These are phyloP conservation scores for Aspergillus asperescens DNA, from an alignment of 495 filamentous ascomycete genomes.

Conservation along the genomic window DNA sequence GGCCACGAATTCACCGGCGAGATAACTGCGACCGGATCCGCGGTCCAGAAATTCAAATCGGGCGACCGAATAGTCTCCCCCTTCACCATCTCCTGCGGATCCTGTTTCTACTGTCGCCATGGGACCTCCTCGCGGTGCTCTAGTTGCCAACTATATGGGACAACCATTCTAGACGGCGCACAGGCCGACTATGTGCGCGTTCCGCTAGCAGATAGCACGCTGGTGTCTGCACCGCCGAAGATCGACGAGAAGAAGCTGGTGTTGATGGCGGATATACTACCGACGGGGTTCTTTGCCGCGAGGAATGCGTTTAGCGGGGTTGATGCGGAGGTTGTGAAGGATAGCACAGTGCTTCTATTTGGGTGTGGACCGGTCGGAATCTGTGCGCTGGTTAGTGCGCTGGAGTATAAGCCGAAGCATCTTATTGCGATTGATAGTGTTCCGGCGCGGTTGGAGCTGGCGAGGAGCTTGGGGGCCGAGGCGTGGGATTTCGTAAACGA, in stretches of 20 bases:
- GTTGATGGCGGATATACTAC: conserved; percentile 53
- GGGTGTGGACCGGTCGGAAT: conserved; percentile 84
- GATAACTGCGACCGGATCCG: conserved; percentile 53
- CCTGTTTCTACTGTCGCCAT: conserved; percentile 78
- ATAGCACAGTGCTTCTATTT: conserved; percentile 68
- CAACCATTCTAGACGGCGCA: conserved; percentile 62
- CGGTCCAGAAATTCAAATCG: conserved; percentile 55
- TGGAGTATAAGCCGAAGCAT: conserved; percentile 65
- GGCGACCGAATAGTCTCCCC: conserved; percentile 71
- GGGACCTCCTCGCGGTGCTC: conserved; percentile 51
- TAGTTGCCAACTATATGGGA: conserved; percentile 65
- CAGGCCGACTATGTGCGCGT: conserved; percentile 86
- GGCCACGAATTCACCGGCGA: conserved; percentile 66
- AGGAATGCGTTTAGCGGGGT: conserved; percentile 63
- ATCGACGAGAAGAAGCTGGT: conserved; percentile 73
- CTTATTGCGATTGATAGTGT: conserved; percentile 80
- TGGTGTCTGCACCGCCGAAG: conserved; percentile 58
- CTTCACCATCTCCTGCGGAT: conserved; percentile 63
- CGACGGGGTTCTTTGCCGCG: conserved; percentile 82
- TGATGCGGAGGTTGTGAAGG: conserved; percentile 45
- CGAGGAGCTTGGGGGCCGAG: conserved; percentile 68
- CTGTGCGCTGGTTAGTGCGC: conserved; percentile 72
- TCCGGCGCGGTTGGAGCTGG: conserved; percentile 63
- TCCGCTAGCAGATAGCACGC: conserved; percentile 73
- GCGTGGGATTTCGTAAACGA: conserved; percentile 61